These are phyloP conservation scores for Globisporangium viniferum DNA, from an alignment of 352 stramenopile species.

Conservation along the genomic window DNA sequence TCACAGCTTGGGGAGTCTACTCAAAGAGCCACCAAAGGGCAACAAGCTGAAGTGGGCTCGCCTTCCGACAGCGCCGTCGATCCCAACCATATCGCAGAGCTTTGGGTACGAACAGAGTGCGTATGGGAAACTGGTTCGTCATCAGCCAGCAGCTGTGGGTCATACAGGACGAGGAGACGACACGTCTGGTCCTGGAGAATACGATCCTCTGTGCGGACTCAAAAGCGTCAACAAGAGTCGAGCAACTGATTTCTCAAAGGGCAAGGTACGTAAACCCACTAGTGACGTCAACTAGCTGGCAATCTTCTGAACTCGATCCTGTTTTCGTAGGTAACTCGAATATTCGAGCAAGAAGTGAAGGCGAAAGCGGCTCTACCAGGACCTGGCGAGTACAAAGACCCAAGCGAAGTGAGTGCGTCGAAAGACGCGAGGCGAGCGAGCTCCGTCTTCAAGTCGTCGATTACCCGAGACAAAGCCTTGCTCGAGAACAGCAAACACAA, in stretches of 20 bases:
- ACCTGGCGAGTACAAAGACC: slow-evolving; percentile 57
- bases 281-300: not conserved
- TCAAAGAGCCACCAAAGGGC: slow-evolving; percentile 28
- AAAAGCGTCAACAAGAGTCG: slow-evolving; percentile 65
- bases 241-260: slow-evolving; percentile 70
- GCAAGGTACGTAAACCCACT: slow-evolving; percentile 28
- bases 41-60: slow-evolving; percentile 67
- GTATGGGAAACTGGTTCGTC: slow-evolving; percentile 68
- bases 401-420: slow-evolving; percentile 16
- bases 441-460: slow-evolving; percentile 68
- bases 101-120: slow-evolving; percentile 76
- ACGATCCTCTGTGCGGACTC: slow-evolving; percentile 62
- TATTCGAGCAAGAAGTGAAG: slow-evolving; percentile 63
- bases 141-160: slow-evolving; percentile 52
- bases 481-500: slow-evolving; percentile 28
- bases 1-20: slow-evolving; percentile 25
- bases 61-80: slow-evolving; percentile 68
- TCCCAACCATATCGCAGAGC: slow-evolving; percentile 67
- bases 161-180: slow-evolving; percentile 56
- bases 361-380: slow-evolving; percentile 49
- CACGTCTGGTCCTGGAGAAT: slow-evolving; percentile 65
- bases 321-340: slow-evolving; percentile 30
- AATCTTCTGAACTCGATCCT: not conserved
- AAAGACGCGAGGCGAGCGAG: slow-evolving; percentile 52
- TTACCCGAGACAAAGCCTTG: slow-evolving; percentile 48